A percentile compares a stretch with the other conserved stretches of the same genome.
phyloP scores from a whole-genome alignment of 2,329 filamentous ascomycete species.

The Penicillium polonicum region DNA sequence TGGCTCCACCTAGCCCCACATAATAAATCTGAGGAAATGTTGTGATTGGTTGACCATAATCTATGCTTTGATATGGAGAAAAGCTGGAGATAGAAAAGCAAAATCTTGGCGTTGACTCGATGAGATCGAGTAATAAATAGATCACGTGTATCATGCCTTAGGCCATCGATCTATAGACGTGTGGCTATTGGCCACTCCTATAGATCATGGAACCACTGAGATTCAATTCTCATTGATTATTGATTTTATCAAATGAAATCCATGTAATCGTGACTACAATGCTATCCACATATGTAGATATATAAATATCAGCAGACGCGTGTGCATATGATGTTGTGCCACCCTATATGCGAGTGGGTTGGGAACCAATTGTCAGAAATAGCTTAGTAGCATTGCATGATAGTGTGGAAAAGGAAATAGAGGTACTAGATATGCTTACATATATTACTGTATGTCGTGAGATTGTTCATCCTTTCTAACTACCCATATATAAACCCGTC shows the following conservation, averaged over 20 bases:
- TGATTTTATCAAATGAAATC: background rate
- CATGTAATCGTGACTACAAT: background rate
- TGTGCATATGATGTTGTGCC: background rate
- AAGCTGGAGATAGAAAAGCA: slow-evolving; percentile 11
- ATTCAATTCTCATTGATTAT: background rate
- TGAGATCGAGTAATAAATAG: slow-evolving; percentile 35
- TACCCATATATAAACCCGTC: background rate
- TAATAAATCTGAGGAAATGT: fast-evolving
- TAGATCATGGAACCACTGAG: background rate
- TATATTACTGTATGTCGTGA: background rate
- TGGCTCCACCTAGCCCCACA: background rate
- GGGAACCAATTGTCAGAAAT: background rate
- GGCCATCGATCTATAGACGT: background rate
- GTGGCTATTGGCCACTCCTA: background rate
- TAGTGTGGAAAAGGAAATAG: background rate
- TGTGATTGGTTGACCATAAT: slow-evolving; percentile 25
- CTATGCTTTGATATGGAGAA: slow-evolving; percentile 18
- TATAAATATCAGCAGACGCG: background rate
- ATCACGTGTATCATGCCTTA: background rate
- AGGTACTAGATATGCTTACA: background rate
- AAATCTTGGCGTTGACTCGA: slow-evolving; percentile 31
- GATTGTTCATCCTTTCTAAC: background rate
- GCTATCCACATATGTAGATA: background rate
- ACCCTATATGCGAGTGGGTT: background rate
- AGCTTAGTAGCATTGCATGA: background rate